Base-by-base conservation (phyloP, 2,329 filamentous ascomycete species). In the Fusarium virguliforme region DNA sequence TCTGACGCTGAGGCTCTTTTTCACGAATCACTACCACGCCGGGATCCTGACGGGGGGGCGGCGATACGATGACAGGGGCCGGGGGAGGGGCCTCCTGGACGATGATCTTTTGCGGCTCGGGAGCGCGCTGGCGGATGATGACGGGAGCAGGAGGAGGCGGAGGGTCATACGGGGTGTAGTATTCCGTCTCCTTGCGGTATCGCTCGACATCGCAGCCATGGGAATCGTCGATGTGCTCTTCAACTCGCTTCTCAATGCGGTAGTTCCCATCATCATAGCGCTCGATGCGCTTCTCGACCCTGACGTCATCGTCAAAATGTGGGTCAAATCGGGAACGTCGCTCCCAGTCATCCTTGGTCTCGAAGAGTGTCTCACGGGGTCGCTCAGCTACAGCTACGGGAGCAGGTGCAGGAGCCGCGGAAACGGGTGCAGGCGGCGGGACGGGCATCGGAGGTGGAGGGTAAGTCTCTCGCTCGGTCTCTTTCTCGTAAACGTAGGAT, bases 101-200 rank as follows among this genome's bases (percentile, higher is more conserved):
- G 69, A 90, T 88, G 72, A 90, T 89, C 75, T 86, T 86, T 75
- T 90, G 88, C 3, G 84, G 83, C 75, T 90, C 87, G 3, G 84
- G 83, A 1, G 85, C 83, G 56, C 85, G 83, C 73, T 88, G 85
- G 57, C 87, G 87, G 68, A 90, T 88, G 60, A 90, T 82, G 65
- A 90, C 85, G 6, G 87, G 87, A 18, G 73, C 60, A 37, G 74
- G 74, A 3, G 83, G 77, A 5, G 83, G 83, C 9, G 84, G 79
- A 12, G 86, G 85, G 24, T 87, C 83, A 28, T 84, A 81, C 4
- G 85, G 85, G 48, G 85, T 81, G 74, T 87, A 91, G 77, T 90
- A 91, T 71, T 91, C 89, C 3, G 87, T 88, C 76, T 91, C 89
- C 77, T 86, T 87, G 74, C 86, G 86, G 75, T 89, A 89, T 75